These are phyloP conservation scores for Fusarium sp. DNA, from an alignment of 2,329 filamentous ascomycete species.

Conservation along the genomic window DNA sequence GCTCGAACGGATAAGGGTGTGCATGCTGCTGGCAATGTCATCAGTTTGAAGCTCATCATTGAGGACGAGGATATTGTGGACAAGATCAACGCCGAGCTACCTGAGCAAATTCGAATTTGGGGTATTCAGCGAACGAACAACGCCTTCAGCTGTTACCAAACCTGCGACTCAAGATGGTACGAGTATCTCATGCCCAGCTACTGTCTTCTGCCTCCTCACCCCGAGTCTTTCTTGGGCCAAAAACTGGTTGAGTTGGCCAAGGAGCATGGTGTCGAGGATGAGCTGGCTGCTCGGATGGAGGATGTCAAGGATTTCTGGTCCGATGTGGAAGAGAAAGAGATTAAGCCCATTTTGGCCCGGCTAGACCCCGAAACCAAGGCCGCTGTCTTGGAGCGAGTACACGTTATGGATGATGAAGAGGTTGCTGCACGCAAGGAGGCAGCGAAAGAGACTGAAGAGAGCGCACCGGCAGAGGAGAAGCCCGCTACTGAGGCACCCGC, in stretches of 20 bases:
- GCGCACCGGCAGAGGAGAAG: conserved; percentile 31
- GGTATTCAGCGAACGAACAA: conserved; percentile 90
- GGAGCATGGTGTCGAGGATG: conserved; percentile 75
- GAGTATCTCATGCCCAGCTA: conserved; percentile 97
- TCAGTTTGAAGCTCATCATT: conserved; percentile 94
- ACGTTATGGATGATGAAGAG: conserved; percentile 49
- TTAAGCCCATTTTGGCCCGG: conserved; percentile 73
- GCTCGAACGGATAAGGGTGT: conserved; percentile 98
- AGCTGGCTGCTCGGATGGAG: conserved; percentile 73
- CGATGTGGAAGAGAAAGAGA: conserved; percentile 80
- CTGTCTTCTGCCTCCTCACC: conserved; percentile 90
- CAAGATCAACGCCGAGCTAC: conserved; percentile 88
- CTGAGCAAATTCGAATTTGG: conserved; percentile 93
- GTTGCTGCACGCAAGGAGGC: conserved; percentile 38
- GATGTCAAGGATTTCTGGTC: conserved; percentile 87
- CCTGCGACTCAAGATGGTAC: conserved; percentile 95
- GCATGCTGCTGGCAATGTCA: conserved; percentile 93
- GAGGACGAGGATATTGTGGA: conserved; percentile 88
- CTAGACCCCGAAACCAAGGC: conserved; percentile 72
- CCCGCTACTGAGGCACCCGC: conserved; percentile 30
- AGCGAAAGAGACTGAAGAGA: conserved; percentile 31
- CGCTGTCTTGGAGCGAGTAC: conserved; percentile 70
- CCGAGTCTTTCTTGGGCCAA: conserved; percentile 83
- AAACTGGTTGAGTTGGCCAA: conserved; percentile 82
- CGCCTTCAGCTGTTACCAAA: conserved; percentile 92